These are phyloP conservation scores for Bidens hawaiensis DNA, from an alignment of 140 eudicot genomes.

Conservation along the genomic window DNA sequence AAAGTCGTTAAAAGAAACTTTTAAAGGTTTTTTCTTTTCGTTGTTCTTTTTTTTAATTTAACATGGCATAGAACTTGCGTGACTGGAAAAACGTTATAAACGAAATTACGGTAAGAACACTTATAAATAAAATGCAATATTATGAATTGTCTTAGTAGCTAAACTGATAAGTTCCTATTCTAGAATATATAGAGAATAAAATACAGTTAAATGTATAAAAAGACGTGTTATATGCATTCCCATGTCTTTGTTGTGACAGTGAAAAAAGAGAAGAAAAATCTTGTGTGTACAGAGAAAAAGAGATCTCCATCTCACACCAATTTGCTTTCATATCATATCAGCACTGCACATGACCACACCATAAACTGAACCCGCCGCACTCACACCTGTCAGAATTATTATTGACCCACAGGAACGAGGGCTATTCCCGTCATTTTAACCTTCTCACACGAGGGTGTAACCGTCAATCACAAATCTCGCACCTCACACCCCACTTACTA, in stretches of 20 bases:
- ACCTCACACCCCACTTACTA: slow-evolving; percentile 20
- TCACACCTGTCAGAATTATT: slow-evolving; percentile 26
- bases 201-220: neutral
- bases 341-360: slow-evolving; percentile 22
- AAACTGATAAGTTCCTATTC: too few relatives aligned
- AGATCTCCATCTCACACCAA: slow-evolving; percentile 12
- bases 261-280: slow-evolving; percentile 19
- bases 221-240: slow-evolving; percentile 2
- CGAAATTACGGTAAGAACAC: too few relatives aligned
- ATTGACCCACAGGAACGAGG: slow-evolving; percentile 6
- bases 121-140: too few relatives aligned
- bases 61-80: too few relatives aligned
- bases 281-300: slow-evolving; percentile 19
- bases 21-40: too few relatives aligned
- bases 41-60: too few relatives aligned
- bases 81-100: too few relatives aligned
- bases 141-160: too few relatives aligned
- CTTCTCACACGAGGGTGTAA: slow-evolving; percentile 16
- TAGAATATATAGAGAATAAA: too few relatives aligned
- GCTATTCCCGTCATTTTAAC: slow-evolving; percentile 14
- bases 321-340: slow-evolving; percentile 21
- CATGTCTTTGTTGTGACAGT: slow-evolving; percentile 23
- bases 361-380: slow-evolving; percentile 39
- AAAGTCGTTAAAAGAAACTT: too few relatives aligned
- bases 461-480: slow-evolving; percentile 27